Evolutionary conservation across 208 protist genomes (phyloP), one percentile per base, ranked within the genome.

Genomic region (Borovskyia barvae): DNA sequence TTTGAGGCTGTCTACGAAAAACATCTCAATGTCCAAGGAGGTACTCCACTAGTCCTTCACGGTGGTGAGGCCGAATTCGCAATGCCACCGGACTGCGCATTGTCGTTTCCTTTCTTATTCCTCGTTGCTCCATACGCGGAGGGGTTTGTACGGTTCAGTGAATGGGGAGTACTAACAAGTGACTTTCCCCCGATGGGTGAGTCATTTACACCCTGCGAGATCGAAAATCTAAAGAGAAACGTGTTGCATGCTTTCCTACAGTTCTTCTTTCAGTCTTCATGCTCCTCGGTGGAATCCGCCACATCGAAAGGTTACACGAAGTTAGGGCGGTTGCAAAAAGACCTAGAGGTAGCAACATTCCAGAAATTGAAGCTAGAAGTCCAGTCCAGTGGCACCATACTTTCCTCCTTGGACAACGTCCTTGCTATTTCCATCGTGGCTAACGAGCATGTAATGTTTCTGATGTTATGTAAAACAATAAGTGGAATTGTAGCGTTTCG

Each of bases 51-150:
- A 19, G 48, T 11, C 42, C 24, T 43, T n/a, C 12, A 17, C 0
- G 29, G 32, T 0, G 48, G 41, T 1, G 35, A 3, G 3, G 3
- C 8, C 26, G 17, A 15, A 24, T 7, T 28, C 26, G 5, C 14
- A 2, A 19, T 62, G 20, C 53, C 66, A 11, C 25, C 29, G n/a
- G 24, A 14, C 53, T 61, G 72, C 17, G 46, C 30, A 14, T 67
- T 93, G 11, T 83, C 83, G 20, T 93, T 90, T 47, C 74, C 82
- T n/a, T 89, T 90, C 63, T 43, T 93, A 20, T 73, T 72, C 26
- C 72, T 87, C 42, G 67, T 89, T 4, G 75, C 79, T 5, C 77
- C 75, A 12, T 93, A 87, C 65, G 81, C 77, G 6, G 79, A 80
- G 32, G 83, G 83, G 12, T 90, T 90, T 71, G 60, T 89, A 30